phyloP scores from a whole-genome alignment of 148 eudicot species.

The Tetragonia tetragonoides region DNA sequence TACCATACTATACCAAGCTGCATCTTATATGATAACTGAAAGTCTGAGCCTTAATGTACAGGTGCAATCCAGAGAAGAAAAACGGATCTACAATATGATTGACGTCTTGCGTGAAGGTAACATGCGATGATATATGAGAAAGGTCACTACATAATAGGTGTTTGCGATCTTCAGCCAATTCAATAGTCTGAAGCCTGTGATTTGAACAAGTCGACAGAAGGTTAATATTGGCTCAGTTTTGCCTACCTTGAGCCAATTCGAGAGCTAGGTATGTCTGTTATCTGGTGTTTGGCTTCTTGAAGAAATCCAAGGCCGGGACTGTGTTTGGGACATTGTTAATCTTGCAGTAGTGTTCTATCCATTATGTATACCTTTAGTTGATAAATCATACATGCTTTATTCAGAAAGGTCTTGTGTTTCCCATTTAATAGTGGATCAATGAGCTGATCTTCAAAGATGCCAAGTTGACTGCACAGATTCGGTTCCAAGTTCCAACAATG shows the following conservation, averaged over 20 bases:
- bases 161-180: not conserved
- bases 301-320: not conserved
- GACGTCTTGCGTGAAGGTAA: conserved; percentile 65
- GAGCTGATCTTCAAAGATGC: not conserved
- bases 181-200: not conserved
- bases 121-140: conserved; percentile 40
- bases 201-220: not conserved
- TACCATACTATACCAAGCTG: not conserved
- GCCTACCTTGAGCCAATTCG: not conserved
- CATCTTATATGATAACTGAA: not conserved
- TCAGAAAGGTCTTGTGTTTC: not conserved
- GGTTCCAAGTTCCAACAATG: no score
- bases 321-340: not conserved
- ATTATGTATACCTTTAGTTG: conserved; percentile 1
- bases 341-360: conserved; percentile 15
- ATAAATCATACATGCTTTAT: not conserved
- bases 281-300: not conserved
- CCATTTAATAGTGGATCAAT: not conserved
- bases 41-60: conserved; percentile 26
- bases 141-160: not conserved
- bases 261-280: conserved; percentile 7
- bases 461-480: no score
- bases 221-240: conserved; percentile 13
- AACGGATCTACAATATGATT: conserved; percentile 68
- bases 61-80: conserved; percentile 66